Evolutionary conservation across 345 rosid species (phyloP), one percentile per base, ranked within the genome.

Genomic region (Eucalyptus tenuipes): DNA sequence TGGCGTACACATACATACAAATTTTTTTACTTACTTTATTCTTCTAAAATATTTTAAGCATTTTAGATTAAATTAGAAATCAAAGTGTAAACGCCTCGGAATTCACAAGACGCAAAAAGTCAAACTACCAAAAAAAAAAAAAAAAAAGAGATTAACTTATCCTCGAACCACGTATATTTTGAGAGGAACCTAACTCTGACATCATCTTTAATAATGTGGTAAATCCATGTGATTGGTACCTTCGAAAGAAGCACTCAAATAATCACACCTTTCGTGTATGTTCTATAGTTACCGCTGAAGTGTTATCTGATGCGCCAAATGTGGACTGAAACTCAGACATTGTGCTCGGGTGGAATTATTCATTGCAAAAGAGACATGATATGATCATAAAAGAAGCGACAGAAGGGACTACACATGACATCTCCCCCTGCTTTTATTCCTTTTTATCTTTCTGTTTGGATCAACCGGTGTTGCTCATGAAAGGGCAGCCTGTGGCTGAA

Each of bases 401-500:
- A 18, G 22, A 50, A 47, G 86, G 68, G 68, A 61, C 68, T 13
- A 61, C 33, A 29, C 68, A 6, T 1, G 68, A 61, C 68, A 61
- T 29, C n/a, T 61, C 6, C 68, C 31, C 16, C 4, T 29, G 57
- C 57, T 52, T 52, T 52, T 52, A 52, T 55, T 55, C 61, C 29
- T 55, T 59, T n/a, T 64, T 13, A 14, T n/a, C 37, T 14, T 64
- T 64, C 33, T n/a, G 18, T 31, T 64, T n/a, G 37, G 42, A 31
- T 88, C 89, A 92, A 5, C 92, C 91, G 20, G 94, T 94, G 71
- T 85, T 91, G 55, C 45, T 90, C 87, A 94, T 40, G 91, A 95
- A 86, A 45, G 96, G 95, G 90, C 96, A 95, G 89, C 89, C 87
- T 50, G 92, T 68, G 89, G 93, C 90, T 52, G 80, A 86, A 40